Conservation (phyloP, 768 basidiomycete species). For the Boletus sp. region DNA sequence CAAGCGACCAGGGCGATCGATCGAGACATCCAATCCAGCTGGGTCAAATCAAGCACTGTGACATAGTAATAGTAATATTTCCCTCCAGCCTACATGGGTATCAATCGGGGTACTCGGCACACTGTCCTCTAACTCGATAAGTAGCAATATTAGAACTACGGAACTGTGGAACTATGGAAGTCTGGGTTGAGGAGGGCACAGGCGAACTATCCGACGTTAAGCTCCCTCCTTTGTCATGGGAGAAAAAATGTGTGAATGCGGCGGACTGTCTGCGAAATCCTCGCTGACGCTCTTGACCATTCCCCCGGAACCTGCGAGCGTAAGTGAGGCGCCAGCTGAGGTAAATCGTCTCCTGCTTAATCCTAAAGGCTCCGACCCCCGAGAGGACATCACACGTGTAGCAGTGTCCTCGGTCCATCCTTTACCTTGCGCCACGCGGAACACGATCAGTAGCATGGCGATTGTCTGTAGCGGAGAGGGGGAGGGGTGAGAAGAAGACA, state of each 20-base stretch:
- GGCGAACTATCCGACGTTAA: background rate
- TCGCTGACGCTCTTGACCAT: background rate
- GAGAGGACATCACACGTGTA: background rate
- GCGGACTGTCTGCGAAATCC: no score
- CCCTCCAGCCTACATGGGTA: no score
- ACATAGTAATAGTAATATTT: no score
- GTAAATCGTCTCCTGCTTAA: background rate
- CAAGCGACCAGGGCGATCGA: no score
- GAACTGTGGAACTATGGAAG: no score
- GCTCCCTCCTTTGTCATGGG: background rate
- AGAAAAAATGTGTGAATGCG: no score
- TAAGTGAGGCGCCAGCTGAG: background rate
- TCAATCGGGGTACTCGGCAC: no score
- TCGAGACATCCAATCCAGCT: no score
- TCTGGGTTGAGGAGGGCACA: no score
- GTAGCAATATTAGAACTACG: no score
- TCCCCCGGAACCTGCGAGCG: background rate
- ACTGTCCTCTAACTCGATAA: no score
- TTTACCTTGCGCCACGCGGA: slow-evolving; percentile 6
- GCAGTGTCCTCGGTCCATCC: slow-evolving; percentile 3
- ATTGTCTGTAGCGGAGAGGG: background rate
- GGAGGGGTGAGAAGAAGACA: background rate
- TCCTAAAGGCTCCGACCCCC: background rate
- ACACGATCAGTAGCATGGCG: background rate
- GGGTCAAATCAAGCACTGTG: no score